phyloP scores from a whole-genome alignment of 345 rosid species.

The Stellera chamaejasme region DNA sequence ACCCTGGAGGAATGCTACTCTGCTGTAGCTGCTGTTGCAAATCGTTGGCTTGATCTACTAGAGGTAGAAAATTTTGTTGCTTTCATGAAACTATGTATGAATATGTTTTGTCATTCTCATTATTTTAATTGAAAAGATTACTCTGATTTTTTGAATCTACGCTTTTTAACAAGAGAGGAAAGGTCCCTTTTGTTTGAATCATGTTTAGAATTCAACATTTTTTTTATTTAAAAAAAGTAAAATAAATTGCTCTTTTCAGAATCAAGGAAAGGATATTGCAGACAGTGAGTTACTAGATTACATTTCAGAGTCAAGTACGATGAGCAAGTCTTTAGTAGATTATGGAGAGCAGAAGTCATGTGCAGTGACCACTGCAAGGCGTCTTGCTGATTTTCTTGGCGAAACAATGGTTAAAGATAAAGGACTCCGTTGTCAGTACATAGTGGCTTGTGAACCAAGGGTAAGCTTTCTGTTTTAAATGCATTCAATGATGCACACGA shows the following conservation, averaged over 20 bases:
- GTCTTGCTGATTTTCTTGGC: constrained; percentile 92
- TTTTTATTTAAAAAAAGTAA: too few relatives aligned
- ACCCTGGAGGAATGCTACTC: constrained; percentile 89
- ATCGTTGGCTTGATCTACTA: constrained; percentile 97
- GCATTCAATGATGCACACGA: constrained; percentile 4
- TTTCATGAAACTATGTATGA: not conserved
- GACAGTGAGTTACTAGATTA: constrained; percentile 92
- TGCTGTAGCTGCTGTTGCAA: constrained; percentile 90
- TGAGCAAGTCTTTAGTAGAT: constrained; percentile 97
- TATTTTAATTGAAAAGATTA: too few relatives aligned
- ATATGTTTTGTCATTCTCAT: not conserved
- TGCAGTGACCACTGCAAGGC: constrained; percentile 96
- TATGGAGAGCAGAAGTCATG: constrained; percentile 95
- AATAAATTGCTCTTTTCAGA: constrained; percentile 59
- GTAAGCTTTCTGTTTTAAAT: constrained; percentile 31
- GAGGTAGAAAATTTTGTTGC: constrained; percentile 35
- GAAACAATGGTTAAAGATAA: constrained; percentile 92
- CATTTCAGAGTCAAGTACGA: constrained; percentile 98
- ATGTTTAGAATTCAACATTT: too few relatives aligned
- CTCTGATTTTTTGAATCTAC: too few relatives aligned
- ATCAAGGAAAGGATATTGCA: constrained; percentile 83
- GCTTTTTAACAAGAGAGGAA: too few relatives aligned
- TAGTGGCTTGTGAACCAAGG: constrained; percentile 91
- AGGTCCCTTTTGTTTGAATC: too few relatives aligned
- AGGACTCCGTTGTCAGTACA: constrained; percentile 95